Conservation (phyloP, 1,284 basidiomycete genomes). For the Rhizoctonia solani region DNA sequence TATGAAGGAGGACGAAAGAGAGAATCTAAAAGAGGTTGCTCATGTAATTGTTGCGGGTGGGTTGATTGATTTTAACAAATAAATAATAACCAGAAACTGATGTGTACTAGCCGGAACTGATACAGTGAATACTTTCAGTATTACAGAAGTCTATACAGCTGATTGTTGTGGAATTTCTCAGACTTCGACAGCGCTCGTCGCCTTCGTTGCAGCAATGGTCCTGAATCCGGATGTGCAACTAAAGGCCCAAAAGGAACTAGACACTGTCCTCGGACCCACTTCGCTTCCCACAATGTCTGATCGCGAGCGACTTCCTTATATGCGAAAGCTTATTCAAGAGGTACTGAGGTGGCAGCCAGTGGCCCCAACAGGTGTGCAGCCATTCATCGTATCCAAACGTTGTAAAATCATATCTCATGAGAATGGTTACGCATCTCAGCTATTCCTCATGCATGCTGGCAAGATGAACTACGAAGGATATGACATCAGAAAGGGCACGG, state of each 20-base stretch:
- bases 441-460: conserved; percentile 55
- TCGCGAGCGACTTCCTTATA: conserved; percentile 1
- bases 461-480: conserved; percentile 58
- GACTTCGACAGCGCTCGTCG: conserved; percentile 37
- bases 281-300: background rate
- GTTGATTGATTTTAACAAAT: background rate
- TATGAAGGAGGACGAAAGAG: background rate
- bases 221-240: conserved; percentile 9
- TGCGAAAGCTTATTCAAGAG: conserved; percentile 48
- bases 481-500: conserved; percentile 53
- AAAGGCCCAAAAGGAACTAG: conserved; percentile 7
- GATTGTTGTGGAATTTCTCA: background rate
- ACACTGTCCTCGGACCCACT: background rate
- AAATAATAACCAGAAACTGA: background rate
- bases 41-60: background rate
- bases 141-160: background rate
- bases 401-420: background rate
- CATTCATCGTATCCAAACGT: background rate
- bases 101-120: conserved; percentile 35
- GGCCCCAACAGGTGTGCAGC: conserved; percentile 28
- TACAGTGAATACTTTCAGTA: conserved; percentile 14
- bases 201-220: conserved; percentile 3
- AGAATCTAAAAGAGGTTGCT: background rate
- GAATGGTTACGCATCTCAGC: conserved; percentile 41
- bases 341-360: conserved; percentile 50